Conservation (phyloP, 495 filamentous ascomycete species). For the Xylaria grammica region DNA sequence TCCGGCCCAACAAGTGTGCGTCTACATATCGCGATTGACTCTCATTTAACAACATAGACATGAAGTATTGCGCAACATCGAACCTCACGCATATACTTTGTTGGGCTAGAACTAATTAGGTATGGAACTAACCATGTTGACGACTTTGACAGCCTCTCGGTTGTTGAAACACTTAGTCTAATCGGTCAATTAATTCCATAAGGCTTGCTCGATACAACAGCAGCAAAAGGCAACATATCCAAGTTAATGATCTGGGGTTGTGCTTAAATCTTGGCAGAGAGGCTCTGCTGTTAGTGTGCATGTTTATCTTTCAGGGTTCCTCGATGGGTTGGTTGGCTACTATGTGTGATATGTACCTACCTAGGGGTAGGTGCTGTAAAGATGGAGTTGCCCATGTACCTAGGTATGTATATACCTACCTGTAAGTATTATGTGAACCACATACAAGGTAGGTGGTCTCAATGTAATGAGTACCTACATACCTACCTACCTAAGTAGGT, state of each 20-base stretch:
- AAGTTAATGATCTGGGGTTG: constrained; percentile 10
- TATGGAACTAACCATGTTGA: too few species aligned
- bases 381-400: too few species aligned
- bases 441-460: too few species aligned
- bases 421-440: too few species aligned
- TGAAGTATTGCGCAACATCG: background rate
- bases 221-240: background rate
- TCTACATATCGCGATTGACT: background rate
- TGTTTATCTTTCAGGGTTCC: constrained; percentile 10
- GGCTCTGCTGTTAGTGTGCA: constrained; percentile 25
- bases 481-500: too few species aligned
- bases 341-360: background rate
- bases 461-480: background rate
- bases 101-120: too few species aligned
- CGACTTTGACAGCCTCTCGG: too few species aligned
- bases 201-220: too few species aligned
- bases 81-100: background rate
- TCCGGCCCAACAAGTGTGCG: background rate
- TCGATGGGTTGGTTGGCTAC: background rate
- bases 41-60: too few species aligned
- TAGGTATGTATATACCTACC: background rate
- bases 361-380: too few species aligned
- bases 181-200: background rate
- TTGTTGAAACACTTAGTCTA: background rate
- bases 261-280: constrained; percentile 17